Percentiles rank a stretch among this genome's conserved stretches.
Conservation (phyloP, 2,329 filamentous ascomycete genomes). For the Aspergillus sp. region DNA sequence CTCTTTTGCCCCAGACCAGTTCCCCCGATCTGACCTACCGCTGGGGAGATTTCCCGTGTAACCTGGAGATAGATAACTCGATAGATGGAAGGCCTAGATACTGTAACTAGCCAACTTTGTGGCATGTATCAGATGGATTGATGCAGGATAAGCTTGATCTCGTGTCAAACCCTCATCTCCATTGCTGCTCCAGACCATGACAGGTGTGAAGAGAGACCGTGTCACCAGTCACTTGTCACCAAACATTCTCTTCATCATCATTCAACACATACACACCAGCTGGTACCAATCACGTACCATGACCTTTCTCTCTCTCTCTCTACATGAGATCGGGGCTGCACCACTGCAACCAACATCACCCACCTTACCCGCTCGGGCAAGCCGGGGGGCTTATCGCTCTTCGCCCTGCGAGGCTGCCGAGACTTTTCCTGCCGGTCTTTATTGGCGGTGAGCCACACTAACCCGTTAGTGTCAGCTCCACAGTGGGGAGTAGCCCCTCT, state of each 20-base stretch:
- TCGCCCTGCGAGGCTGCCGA: constrained; percentile 28
- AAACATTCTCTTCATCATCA: too few species aligned
- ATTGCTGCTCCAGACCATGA: background rate
- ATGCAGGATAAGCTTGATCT: background rate
- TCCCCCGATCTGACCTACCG: background rate
- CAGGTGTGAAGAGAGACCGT: constrained; percentile 1
- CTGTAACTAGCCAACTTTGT: background rate
- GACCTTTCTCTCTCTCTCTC: background rate
- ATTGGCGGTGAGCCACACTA: constrained; percentile 1
- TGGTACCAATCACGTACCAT: constrained; percentile 11
- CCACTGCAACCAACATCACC: background rate
- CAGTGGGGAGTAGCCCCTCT: background rate
- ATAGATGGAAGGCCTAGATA: too few species aligned
- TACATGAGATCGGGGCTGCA: background rate
- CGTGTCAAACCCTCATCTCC: background rate
- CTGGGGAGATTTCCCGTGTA: background rate
- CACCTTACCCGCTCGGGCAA: background rate
- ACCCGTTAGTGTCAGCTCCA: background rate
- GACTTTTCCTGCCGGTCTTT: background rate
- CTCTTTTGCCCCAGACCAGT: background rate
- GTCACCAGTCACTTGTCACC: background rate
- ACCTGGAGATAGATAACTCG: too few species aligned
- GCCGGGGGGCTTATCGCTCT: background rate
- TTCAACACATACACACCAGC: constrained; percentile 5
- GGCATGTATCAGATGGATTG: background rate